Percentiles rank a stretch among this genome's conserved stretches.
These are phyloP conservation scores for Juglanconis sp. DNA, from an alignment of 2,329 filamentous ascomycete species.

Conservation along the genomic window DNA sequence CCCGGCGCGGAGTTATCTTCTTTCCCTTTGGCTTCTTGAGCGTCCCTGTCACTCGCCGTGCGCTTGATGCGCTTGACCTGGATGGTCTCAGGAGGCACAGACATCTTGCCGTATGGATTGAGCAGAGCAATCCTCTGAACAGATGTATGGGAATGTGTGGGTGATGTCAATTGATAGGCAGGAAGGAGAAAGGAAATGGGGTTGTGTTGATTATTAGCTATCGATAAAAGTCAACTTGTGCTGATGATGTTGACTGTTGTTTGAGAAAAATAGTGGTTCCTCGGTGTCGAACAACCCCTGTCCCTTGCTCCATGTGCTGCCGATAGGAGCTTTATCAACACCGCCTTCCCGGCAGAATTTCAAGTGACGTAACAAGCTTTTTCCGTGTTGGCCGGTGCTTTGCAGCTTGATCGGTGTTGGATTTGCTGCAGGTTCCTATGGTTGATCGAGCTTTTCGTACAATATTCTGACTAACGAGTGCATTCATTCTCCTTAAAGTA, in stretches of 20 bases:
- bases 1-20: background rate
- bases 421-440: no score
- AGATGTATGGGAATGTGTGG: no score
- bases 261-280: background rate
- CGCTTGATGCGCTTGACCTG: conserved; percentile 49
- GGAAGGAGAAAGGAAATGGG: background rate
- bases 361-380: background rate
- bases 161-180: background rate
- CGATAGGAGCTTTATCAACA: background rate
- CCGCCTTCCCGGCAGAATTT: no score
- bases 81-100: conserved; percentile 56
- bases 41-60: conserved; percentile 53
- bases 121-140: no score
- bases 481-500: no score
- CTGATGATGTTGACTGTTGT: background rate
- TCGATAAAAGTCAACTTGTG: no score
- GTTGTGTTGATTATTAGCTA: background rate
- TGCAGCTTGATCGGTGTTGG: no score
- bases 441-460: no score
- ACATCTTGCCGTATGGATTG: conserved; percentile 37
- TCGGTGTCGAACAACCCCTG: background rate
- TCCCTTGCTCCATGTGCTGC: background rate
- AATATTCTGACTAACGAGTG: no score
- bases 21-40: conserved; percentile 20
- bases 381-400: no score